Base-by-base conservation (phyloP, 148 eudicot species). In the Nyssa sinensis region DNA sequence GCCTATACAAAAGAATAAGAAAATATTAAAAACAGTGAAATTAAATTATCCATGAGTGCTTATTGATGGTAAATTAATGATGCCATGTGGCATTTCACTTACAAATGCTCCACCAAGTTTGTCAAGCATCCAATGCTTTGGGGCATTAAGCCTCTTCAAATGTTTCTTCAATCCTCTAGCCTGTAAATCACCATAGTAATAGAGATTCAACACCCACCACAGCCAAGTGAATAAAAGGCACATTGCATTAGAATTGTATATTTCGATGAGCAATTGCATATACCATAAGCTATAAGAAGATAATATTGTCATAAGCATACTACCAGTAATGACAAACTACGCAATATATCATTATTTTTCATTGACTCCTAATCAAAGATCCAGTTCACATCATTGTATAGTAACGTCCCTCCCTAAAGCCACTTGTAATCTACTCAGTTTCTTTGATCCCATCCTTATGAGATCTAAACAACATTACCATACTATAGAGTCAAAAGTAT, bases 91-190 rank as follows among this genome's bases (percentile, higher is more conserved):
- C 32, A 25, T 4, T 21, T 39, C 24, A 80, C 84, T 81, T 71
- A 82, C 83, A 63, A 81, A 88, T 5, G 91, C 91, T 57, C 91
- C 88, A 49, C 85, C 88, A 67, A 85, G 84, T 66, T 88, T 88
- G 76, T 88, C 91, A 51, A 88, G 82, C 84, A 80, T 82, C 90
- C 90, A 87, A 73, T 87, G 88, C 59, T 79, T 82, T 24, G 90
- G 88, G 51, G 90, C 90, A 87, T 87, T 87, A 69, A 82, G 90
- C 86, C 88, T 87, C 86, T 87, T 87, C 90, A 84, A 63, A 65
- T 87, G 90, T 33, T 87, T 87, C 88, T 84, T 87, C 88, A 87
- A 80, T 0, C 88, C 90, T 61, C 90, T 71, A 25, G 90, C 86
- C 88, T 87, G 81, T 37, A 60, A 41, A 69, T 41, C 59, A 61